Conservation (phyloP, 106 monocot genomes). For the Narthecium ossifragum region DNA sequence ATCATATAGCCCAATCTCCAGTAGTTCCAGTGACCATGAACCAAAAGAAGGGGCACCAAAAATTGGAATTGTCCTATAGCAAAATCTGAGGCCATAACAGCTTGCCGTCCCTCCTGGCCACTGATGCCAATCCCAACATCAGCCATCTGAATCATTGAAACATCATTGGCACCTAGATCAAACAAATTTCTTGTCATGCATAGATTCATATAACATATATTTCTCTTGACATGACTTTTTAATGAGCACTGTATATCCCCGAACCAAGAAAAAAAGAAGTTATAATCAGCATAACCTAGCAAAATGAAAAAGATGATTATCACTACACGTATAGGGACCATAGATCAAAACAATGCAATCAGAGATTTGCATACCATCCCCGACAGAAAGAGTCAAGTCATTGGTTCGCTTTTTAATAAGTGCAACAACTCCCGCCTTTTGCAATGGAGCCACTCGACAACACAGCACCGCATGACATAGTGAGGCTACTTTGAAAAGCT, state of each 20-base stretch:
- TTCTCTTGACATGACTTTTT: no score
- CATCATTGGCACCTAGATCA: slow-evolving; percentile 70
- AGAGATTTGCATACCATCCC: slow-evolving; percentile 62
- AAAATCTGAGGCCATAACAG: slow-evolving; percentile 73
- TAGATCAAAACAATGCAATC: not conserved
- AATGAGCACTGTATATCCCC: no score
- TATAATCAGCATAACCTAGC: no score
- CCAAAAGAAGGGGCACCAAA: slow-evolving; percentile 59
- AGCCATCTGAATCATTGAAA: slow-evolving; percentile 82
- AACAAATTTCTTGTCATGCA: no score
- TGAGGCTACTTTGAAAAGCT: slow-evolving; percentile 78
- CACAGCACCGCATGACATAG: slow-evolving; percentile 82
- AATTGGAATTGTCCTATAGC: slow-evolving; percentile 81
- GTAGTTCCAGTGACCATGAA: slow-evolving; percentile 88
- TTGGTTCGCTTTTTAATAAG: slow-evolving; percentile 84
- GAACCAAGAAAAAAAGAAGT: not conserved
- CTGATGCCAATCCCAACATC: slow-evolving; percentile 92
- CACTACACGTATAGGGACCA: not conserved
- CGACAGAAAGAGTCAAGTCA: slow-evolving; percentile 95
- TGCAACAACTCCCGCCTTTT: slow-evolving; percentile 92
- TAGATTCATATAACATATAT: no score
- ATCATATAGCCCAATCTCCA: slow-evolving; percentile 69
- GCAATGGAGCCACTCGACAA: slow-evolving; percentile 94
- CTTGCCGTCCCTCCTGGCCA: slow-evolving; percentile 69
- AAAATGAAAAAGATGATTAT: no score